phyloP scores from a whole-genome alignment of 2,329 filamentous ascomycete genomes.

The Dendrostoma leiphaemia region DNA sequence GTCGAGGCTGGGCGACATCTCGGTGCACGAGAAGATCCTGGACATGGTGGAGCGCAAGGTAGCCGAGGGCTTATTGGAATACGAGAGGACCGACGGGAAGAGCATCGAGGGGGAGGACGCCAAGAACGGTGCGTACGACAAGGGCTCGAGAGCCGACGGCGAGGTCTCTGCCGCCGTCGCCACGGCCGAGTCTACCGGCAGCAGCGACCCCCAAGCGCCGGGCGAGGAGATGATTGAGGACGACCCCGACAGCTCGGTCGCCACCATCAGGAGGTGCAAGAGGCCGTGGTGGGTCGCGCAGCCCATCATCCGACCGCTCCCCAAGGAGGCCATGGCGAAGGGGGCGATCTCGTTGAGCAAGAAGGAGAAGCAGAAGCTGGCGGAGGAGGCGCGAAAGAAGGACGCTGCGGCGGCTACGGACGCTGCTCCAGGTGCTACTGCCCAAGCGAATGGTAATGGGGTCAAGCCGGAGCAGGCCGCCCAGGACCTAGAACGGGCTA shows the following conservation, averaged over 20 bases:
- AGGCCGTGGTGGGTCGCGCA: conserved; percentile 90
- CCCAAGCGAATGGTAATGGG: neutral
- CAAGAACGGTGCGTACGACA: conserved; percentile 26
- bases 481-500: conserved; percentile 10
- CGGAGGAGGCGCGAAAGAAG: conserved; percentile 28
- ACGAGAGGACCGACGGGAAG: conserved; percentile 50
- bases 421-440: neutral
- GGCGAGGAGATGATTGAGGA: conserved; percentile 33
- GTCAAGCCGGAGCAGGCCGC: neutral
- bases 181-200: conserved; percentile 26
- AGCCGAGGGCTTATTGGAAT: conserved; percentile 69
- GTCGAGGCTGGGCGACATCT: conserved; percentile 68
- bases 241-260: conserved; percentile 59
- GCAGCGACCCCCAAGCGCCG: conserved; percentile 23
- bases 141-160: conserved; percentile 10
- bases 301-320: conserved; percentile 80
- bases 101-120: conserved; percentile 36
- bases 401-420: neutral
- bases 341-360: conserved; percentile 74
- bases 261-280: conserved; percentile 69
- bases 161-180: neutral
- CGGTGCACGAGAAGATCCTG: conserved; percentile 74
- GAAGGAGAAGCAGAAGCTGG: conserved; percentile 55
- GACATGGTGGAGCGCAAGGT: conserved; percentile 72
- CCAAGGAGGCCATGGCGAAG: conserved; percentile 81